phyloP scores from a whole-genome alignment of 2,329 filamentous ascomycete genomes.

The Nakataea oryzae region DNA sequence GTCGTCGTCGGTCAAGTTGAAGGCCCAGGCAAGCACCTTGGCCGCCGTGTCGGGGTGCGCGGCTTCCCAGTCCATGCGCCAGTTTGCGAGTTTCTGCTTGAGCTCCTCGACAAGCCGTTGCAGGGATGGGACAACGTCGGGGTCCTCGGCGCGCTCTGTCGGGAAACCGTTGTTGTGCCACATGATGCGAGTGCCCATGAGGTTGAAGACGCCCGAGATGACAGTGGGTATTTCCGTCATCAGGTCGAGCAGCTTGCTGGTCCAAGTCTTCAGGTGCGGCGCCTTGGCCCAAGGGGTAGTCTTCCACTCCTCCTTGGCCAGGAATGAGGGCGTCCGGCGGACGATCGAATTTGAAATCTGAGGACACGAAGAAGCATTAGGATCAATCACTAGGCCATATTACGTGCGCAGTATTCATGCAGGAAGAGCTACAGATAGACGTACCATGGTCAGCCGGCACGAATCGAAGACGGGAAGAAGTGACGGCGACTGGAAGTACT shows the following conservation, averaged over 20 bases:
- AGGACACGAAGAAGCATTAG: not conserved
- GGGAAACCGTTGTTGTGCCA: conserved; percentile 6
- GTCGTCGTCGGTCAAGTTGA: conserved; percentile 7
- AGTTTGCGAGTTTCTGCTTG: conserved; percentile 1
- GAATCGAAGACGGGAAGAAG: conserved; percentile 15
- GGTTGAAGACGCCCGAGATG: conserved; percentile 8
- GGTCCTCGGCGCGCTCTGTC: conserved; percentile 4
- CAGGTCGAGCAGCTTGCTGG: conserved; percentile 12
- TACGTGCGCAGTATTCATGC: no score
- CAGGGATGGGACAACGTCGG: conserved; percentile 5
- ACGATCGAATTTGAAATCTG: conserved; percentile 15
- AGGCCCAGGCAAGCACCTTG: conserved; percentile 9
- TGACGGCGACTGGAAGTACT: conserved; percentile 12
- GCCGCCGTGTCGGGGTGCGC: conserved; percentile 4
- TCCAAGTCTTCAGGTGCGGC: conserved; percentile 9
- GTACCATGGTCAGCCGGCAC: conserved; percentile 13
- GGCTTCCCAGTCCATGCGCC: conserved; percentile 8
- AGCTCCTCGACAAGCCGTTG: conserved; percentile 5
- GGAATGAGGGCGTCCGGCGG: conserved; percentile 11
- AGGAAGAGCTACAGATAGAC: not conserved
- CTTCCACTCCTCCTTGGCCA: conserved; percentile 12
- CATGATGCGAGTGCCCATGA: conserved; percentile 8
- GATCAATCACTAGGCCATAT: not conserved
- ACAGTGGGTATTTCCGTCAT: conserved; percentile 12
- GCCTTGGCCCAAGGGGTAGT: conserved; percentile 12